A percentile compares a stretch with the other conserved stretches of the same genome.
Conservation (phyloP, 176 grass and related monocot species). For the Eragrostis nindensis region DNA sequence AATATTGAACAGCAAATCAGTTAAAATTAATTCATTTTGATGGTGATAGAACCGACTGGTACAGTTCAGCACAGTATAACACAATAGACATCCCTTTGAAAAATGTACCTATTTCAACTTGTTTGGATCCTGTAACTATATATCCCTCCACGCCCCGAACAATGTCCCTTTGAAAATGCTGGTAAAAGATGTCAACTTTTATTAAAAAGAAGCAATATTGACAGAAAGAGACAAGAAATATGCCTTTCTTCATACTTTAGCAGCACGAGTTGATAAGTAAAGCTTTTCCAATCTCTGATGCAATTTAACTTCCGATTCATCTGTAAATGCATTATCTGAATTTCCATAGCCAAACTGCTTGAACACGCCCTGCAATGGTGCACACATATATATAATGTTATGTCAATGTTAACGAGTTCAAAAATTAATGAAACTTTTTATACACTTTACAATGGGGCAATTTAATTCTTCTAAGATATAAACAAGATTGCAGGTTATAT, state of each 20-base stretch:
- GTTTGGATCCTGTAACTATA: constrained; percentile 91
- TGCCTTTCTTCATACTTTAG: constrained; percentile 64
- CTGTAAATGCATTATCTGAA: constrained; percentile 71
- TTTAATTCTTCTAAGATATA: background rate
- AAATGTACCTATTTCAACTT: constrained; percentile 87
- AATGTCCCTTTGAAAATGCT: constrained; percentile 99
- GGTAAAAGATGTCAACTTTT: constrained; percentile 41
- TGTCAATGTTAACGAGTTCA: background rate
- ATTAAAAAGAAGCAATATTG: constrained; percentile 8
- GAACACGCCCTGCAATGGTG: constrained; percentile 61
- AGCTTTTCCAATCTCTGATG: constrained; percentile 93
- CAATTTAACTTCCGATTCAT: constrained; percentile 75
- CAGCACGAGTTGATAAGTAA: constrained; percentile 83
- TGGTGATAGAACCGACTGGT: background rate
- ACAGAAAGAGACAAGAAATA: constrained; percentile 4
- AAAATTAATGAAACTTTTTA: background rate
- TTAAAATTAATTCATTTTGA: constrained; percentile 12
- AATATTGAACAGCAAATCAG: constrained; percentile 21
- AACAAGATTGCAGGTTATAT: background rate
- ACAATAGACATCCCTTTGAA: constrained; percentile 1
- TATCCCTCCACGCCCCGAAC: constrained; percentile 92
- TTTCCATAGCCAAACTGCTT: constrained; percentile 88
- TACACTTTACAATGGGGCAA: background rate
- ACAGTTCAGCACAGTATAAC: background rate
- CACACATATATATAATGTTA: constrained; percentile 4